Conservation (phyloP, 2,329 filamentous ascomycete species). For the Didymella pinodella region DNA sequence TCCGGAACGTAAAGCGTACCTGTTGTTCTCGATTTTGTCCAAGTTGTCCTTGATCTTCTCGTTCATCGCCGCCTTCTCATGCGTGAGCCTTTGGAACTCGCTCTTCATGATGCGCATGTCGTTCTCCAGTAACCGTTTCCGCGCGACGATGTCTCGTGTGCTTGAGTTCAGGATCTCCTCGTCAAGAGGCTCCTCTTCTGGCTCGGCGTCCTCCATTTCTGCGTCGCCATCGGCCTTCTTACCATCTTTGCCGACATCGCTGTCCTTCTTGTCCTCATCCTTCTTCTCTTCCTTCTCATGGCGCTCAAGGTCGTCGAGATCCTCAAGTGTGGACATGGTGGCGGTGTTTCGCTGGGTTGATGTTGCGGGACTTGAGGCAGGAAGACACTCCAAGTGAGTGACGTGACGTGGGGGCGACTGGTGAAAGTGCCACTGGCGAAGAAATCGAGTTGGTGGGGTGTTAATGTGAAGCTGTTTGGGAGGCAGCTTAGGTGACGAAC, state of each 20-base stretch:
- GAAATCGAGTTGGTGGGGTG: slow-evolving; percentile 24
- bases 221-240: slow-evolving; percentile 75
- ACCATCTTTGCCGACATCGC: slow-evolving; percentile 60
- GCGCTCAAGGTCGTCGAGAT: slow-evolving; percentile 88
- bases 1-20: slow-evolving; percentile 63
- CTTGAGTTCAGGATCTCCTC: slow-evolving; percentile 91
- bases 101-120: slow-evolving; percentile 99
- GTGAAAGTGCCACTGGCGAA: slow-evolving; percentile 11
- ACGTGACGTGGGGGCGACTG: slow-evolving; percentile 6
- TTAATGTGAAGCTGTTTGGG: slow-evolving; percentile 37
- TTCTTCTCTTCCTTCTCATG: slow-evolving; percentile 77
- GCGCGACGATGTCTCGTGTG: slow-evolving; percentile 92
- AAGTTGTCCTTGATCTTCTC: slow-evolving; percentile 99
- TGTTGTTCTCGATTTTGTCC: slow-evolving; percentile 99
- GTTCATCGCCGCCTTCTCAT: slow-evolving; percentile 94
- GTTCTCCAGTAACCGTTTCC: slow-evolving; percentile 92
- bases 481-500: slow-evolving; percentile 50
- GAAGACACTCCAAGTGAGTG: slow-evolving; percentile 1
- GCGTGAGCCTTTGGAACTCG: slow-evolving; percentile 90
- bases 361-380: neutral
- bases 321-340: slow-evolving; percentile 87
- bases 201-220: slow-evolving; percentile 85
- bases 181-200: slow-evolving; percentile 79
- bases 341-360: slow-evolving; percentile 32
- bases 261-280: slow-evolving; percentile 61